These are phyloP conservation scores for Monilinia vaccinii-corymbosi DNA, from an alignment of 2,329 filamentous ascomycete genomes.

Conservation along the genomic window DNA sequence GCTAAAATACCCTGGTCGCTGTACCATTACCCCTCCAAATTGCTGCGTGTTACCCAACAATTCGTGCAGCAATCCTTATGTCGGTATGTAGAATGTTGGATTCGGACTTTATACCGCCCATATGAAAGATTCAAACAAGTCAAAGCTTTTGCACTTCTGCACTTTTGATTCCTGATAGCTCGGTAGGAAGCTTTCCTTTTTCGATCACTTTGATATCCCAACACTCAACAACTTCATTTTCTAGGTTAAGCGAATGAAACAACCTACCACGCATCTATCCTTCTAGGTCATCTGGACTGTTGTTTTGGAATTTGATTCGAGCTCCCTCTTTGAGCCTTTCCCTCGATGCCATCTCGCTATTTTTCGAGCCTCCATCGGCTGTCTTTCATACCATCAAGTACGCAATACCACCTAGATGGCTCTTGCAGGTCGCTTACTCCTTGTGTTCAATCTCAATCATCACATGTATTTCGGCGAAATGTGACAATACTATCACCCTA, in stretches of 20 bases:
- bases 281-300: background rate
- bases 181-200: background rate
- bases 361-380: background rate
- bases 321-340: background rate
- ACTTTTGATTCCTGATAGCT: background rate
- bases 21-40: background rate
- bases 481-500: background rate
- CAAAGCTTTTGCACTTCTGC: background rate
- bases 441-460: background rate
- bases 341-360: background rate
- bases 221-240: background rate
- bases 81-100: background rate
- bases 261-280: background rate
- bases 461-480: background rate
- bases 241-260: background rate
- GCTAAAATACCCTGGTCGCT: background rate
- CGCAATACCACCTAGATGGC: background rate
- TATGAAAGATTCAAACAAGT: background rate
- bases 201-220: background rate
- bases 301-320: background rate
- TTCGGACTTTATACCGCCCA: background rate
- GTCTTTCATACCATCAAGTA: background rate
- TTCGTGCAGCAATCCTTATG: background rate
- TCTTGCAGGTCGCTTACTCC: background rate
- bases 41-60: background rate